phyloP scores from a whole-genome alignment of 2,329 filamentous ascomycete genomes.

The Pseudogymnoascus sp. region DNA sequence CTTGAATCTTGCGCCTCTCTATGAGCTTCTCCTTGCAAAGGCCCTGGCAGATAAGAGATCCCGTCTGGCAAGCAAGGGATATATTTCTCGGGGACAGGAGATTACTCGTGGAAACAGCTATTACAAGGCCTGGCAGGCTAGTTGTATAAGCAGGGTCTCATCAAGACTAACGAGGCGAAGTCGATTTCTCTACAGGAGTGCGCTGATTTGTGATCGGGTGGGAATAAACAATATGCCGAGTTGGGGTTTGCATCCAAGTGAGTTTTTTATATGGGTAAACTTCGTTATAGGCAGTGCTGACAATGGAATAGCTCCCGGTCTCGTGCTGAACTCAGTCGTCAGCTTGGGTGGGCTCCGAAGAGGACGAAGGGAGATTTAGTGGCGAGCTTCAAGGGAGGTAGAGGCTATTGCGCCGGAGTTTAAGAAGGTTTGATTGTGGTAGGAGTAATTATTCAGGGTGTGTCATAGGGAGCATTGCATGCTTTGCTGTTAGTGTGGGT shows the following conservation, averaged over 20 bases:
- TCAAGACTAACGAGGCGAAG: conserved; percentile 26
- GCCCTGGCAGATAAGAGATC: conserved; percentile 27
- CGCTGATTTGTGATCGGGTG: conserved; percentile 19
- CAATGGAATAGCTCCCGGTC: conserved; percentile 17
- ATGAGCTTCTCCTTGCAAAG: conserved; percentile 30
- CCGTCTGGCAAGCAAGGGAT: conserved; percentile 33
- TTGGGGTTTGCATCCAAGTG: conserved; percentile 29
- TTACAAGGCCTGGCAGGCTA: conserved; percentile 30
- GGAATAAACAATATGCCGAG: conserved; percentile 26
- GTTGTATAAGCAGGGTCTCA: conserved; percentile 24
- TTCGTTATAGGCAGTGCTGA: not conserved
- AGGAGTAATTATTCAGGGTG: not conserved
- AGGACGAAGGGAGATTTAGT: conserved; percentile 16
- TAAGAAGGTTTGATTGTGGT: not conserved
- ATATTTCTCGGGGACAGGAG: conserved; percentile 36
- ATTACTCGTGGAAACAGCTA: conserved; percentile 34
- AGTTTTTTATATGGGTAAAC: not conserved
- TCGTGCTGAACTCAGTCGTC: conserved; percentile 16
- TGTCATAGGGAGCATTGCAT: not conserved
- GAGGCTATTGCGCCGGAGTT: not conserved
- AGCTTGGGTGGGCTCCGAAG: conserved; percentile 17
- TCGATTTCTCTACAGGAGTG: conserved; percentile 27
- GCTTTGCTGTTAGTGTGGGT: not conserved
- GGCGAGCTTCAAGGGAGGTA: not conserved
- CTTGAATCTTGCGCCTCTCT: conserved; percentile 35